Evolutionary conservation across 345 rosid genomes (phyloP), one percentile per base, ranked within the genome.

Genomic region (Excoecaria cochinchinensis): DNA sequence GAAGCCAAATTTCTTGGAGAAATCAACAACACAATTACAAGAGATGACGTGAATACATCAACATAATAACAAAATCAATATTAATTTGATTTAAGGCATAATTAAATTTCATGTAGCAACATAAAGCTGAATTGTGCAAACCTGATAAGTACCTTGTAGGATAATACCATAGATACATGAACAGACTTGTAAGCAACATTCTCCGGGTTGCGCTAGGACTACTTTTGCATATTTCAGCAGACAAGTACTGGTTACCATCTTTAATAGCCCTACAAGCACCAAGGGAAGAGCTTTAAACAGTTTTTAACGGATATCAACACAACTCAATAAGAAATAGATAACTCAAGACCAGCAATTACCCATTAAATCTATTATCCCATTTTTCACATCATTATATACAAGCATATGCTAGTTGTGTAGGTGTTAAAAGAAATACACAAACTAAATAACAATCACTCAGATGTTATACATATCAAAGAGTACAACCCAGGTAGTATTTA

Each of bases 71-170:
- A 44, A 4, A 44, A 44, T 44, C 48, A 10, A 44, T 44, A 5
- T 17, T 14, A 50, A 50, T 31, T 51, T 16, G 1, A 52, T 17
- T 14, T 48, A 50, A 46, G 62, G 56, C 47, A 19, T 17, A 39
- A 50, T 42, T 40, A 81, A 36, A 74, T 50, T 39, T 21, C 17
- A 81, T 77, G 51, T n/a, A 53, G 48, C 67, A 71, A 67, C 66
- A 50, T 22, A 59, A 82, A 69, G 39, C 57, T 77, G 69, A 80
- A 89, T 73, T 76, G 85, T 81, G 90, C 97, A 76, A 81, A 95
- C 99, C 99, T 95, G 95, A 85, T 83, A 87, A 88, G 85, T 95
- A 92, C 97, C 97, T 91, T 87, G 97, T 86, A 88, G 97, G 95
- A 71, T 83, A 71, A 86, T 68, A 84, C 77, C 86, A 81, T 61